phyloP scores from a whole-genome alignment of 768 basidiomycete species.

The Xerocomus potaroensis region DNA sequence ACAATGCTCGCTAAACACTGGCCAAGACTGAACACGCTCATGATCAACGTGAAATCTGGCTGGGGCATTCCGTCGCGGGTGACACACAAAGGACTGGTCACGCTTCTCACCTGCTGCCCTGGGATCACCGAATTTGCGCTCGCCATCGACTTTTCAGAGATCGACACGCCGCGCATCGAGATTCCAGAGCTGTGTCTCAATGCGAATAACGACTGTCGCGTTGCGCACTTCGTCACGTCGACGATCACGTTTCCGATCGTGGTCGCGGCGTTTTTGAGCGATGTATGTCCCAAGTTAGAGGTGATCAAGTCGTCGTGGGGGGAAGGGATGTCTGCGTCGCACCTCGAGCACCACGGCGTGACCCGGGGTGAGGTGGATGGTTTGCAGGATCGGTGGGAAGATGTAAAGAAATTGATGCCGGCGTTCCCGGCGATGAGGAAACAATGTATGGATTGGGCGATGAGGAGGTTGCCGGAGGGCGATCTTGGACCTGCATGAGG shows the following conservation, averaged over 20 bases:
- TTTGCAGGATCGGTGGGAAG: constrained; percentile 18
- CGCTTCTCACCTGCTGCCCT: constrained; percentile 15
- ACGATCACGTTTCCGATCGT: constrained; percentile 13
- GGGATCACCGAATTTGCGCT: constrained; percentile 12
- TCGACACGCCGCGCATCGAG: constrained; percentile 6
- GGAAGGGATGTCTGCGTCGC: too few relatives aligned
- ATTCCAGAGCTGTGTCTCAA: constrained; percentile 1
- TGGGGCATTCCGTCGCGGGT: constrained; percentile 18
- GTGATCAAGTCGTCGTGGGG: constrained; percentile 17
- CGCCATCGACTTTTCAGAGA: constrained; percentile 16
- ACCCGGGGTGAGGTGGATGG: constrained; percentile 3
- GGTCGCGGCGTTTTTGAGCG: constrained; percentile 26
- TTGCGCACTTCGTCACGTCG: constrained; percentile 21
- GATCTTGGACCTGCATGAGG: background rate
- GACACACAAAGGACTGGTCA: constrained; percentile 21
- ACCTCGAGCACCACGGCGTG: too few relatives aligned
- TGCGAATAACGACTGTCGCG: constrained; percentile 5
- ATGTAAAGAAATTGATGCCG: constrained; percentile 21
- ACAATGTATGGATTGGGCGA: constrained; percentile 12
- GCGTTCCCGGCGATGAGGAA: constrained; percentile 19
- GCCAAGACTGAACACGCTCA: constrained; percentile 12
- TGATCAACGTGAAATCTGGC: constrained; percentile 15
- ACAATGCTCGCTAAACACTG: constrained; percentile 17
- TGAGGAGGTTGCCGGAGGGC: background rate
- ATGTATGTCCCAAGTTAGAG: constrained; percentile 19